Evolutionary conservation across 2,329 filamentous ascomycete genomes (phyloP).

Genomic region (Pseudomassariella vexata): DNA sequence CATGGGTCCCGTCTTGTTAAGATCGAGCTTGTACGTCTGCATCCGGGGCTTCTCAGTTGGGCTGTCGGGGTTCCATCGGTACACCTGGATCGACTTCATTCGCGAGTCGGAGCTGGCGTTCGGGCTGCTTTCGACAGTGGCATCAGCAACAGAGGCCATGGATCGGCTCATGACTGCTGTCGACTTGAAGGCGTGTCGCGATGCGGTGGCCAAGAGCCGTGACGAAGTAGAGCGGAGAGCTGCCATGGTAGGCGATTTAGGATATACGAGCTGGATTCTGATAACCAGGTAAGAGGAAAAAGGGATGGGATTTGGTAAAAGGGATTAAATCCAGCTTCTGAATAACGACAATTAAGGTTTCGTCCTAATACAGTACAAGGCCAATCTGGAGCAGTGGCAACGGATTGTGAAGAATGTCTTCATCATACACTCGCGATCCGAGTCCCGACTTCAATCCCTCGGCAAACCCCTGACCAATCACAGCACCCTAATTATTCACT

Average conservation of each 20-base stretch:
- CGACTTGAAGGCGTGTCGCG: slow-evolving; percentile 29
- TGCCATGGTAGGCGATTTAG: slow-evolving; percentile 45
- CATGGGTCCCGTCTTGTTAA: slow-evolving; percentile 99
- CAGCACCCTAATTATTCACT: no score
- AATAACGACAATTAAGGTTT: no score
- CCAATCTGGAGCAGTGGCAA: no score
- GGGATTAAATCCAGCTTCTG: no score
- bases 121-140: slow-evolving; percentile 57
- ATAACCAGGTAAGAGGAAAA: no score
- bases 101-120: slow-evolving; percentile 49
- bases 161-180: slow-evolving; percentile 40
- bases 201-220: slow-evolving; percentile 43
- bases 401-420: no score
- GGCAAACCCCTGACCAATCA: no score
- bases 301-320: neutral
- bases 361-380: no score
- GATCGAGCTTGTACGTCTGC: slow-evolving; percentile 89
- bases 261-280: no score
- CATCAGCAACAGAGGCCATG: slow-evolving; percentile 52
- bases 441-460: no score
- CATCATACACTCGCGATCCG: no score
- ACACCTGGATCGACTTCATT: slow-evolving; percentile 96
- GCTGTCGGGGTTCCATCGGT: slow-evolving; percentile 95
- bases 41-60: slow-evolving; percentile 90
- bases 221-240: slow-evolving; percentile 54